Base-by-base conservation (phyloP, 768 basidiomycete genomes). In the Paxillus involutus region DNA sequence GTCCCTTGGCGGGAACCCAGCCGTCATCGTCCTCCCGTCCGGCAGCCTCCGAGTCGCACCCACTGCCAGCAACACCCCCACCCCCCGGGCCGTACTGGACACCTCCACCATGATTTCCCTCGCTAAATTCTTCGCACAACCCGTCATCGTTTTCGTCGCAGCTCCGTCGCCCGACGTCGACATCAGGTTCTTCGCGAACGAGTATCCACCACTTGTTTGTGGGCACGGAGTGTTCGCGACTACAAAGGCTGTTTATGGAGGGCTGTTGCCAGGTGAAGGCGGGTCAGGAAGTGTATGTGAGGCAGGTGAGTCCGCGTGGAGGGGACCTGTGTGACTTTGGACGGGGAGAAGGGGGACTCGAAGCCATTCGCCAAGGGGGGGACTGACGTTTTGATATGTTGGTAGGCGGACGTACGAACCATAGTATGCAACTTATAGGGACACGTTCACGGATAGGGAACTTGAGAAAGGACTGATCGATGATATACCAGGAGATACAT, bases 241-340 rank as follows among this genome's bases (percentile, higher is more conserved):
- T 19, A 72, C 76, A 1, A 67, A 73, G 47, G 71, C 69, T 3
- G 59, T 82, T 13, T 76, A 60, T 42, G 21, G 46, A 8, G 26
- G 57, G 29, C 7, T 37, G 17, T 29, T 59, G 46, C 51, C 48
- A 17, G 44, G 50, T 56, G 12, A 64, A 76, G 19, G 46, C 59
- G 6, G 59, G 67, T 6, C 70, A 71, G 35, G 68, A 74, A 51
- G 70, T 79, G 29, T 59, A 60, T n/a, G 79, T 80, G 6, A 78
- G 65, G 54, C 79, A 82, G 60, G 81, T 83, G 17, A 83, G 83
- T 62, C 57, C 62, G 3, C 67, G 83, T 41, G 79, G 80, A 11
- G 83, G 81, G 2, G 68, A 75, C 21, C 51, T 83, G 44, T 73
- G 59, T 82, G 19, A 53, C 67, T 3, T 79, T 71, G 66, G 64